Conservation (phyloP, 2,329 filamentous ascomycete genomes). For the Emergomyces pasteurianus region DNA sequence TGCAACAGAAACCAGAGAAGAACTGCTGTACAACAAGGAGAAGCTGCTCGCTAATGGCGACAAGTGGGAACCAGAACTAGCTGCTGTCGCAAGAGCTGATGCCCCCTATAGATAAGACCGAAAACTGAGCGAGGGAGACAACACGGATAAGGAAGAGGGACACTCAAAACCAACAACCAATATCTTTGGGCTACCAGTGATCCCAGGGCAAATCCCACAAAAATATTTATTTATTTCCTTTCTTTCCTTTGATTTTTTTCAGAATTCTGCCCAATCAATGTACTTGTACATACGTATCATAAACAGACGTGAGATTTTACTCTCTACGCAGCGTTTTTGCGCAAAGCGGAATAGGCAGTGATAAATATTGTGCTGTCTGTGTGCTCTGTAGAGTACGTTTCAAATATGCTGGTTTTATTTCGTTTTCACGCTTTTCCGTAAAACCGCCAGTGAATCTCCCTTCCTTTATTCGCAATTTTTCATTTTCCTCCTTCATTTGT, state of each 20-base stretch:
- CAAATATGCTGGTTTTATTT: not conserved
- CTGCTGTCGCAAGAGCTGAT: conserved; percentile 83
- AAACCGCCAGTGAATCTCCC: too few relatives aligned
- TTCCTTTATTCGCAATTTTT: too few relatives aligned
- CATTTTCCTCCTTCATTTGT: too few relatives aligned
- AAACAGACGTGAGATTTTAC: not conserved
- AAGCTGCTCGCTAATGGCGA: conserved; percentile 82
- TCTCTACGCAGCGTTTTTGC: not conserved
- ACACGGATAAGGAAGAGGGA: conserved; percentile 2
- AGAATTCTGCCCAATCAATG: not conserved
- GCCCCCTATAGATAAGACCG: conserved; percentile 69
- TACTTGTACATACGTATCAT: not conserved
- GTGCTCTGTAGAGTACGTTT: not conserved
- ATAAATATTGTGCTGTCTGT: not conserved
- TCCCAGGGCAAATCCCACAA: not conserved
- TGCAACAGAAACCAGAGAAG: conserved; percentile 70
- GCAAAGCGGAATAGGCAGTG: not conserved
- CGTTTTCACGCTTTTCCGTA: too few relatives aligned
- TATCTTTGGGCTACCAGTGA: not conserved
- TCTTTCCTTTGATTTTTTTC: not conserved
- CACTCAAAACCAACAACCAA: conserved; percentile 7
- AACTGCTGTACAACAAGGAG: conserved; percentile 96
- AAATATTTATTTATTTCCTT: not conserved
- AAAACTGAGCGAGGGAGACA: not conserved
- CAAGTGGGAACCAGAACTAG: conserved; percentile 96